These are phyloP conservation scores for Eucalyptus erythrocorys DNA, from an alignment of 345 rosid genomes.

Conservation along the genomic window DNA sequence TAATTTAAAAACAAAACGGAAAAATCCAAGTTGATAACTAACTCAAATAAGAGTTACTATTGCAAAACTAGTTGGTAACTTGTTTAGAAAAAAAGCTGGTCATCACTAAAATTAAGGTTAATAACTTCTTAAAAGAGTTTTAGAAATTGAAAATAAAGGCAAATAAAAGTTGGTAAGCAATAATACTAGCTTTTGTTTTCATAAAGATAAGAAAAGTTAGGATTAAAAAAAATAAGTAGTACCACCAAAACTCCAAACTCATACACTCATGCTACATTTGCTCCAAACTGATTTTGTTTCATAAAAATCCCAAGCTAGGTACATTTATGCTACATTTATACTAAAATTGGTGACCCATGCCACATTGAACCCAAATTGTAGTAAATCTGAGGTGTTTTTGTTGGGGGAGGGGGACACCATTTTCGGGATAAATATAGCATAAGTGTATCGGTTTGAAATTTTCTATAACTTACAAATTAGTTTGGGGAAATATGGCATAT, in stretches of 20 bases:
- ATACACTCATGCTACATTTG: background rate
- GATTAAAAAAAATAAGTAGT: background rate
- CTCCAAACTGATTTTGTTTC: background rate
- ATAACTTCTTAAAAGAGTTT: background rate
- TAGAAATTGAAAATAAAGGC: background rate
- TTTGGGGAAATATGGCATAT: background rate
- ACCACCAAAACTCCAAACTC: fast-evolving
- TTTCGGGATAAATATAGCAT: fast-evolving
- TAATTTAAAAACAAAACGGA: background rate
- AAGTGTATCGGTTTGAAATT: fast-evolving
- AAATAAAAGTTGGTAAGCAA: background rate
- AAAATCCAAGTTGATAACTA: background rate
- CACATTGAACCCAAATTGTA: background rate
- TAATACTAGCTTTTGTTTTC: background rate
- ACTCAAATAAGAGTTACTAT: background rate
- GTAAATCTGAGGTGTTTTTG: background rate
- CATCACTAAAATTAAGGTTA: background rate
- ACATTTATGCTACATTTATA: background rate
- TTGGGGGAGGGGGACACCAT: background rate
- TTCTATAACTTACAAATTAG: background rate
- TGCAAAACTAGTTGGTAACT: background rate
- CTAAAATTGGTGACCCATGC: background rate
- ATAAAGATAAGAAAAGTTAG: background rate
- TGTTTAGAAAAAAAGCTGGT: background rate
- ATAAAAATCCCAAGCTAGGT: background rate